Percentiles rank a stretch among this genome's conserved stretches.
phyloP scores from a whole-genome alignment of 129 eudicot species.

The Lactuca saligna region DNA sequence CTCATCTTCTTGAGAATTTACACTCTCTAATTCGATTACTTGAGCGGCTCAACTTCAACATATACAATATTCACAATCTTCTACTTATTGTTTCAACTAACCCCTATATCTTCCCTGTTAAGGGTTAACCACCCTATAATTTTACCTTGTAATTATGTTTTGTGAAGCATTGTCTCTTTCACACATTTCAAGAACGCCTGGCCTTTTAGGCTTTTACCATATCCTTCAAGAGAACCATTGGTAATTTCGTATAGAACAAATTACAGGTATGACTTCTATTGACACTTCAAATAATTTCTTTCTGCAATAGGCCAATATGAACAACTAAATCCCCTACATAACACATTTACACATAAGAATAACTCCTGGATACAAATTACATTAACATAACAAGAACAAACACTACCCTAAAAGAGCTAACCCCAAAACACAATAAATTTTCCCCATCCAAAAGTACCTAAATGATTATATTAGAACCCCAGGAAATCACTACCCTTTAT shows the following conservation, averaged over 20 bases:
- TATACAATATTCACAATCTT: neutral
- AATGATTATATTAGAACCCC: constrained; percentile 1
- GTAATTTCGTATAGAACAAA: neutral
- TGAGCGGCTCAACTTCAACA: neutral
- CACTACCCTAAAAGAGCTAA: neutral
- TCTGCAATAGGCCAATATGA: neutral
- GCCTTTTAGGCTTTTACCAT: neutral
- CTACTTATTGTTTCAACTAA: constrained; percentile 5
- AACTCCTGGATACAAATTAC: neutral
- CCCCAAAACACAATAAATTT: neutral
- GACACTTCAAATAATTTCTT: constrained; percentile 3
- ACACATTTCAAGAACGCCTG: neutral
- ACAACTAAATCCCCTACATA: constrained; percentile 5
- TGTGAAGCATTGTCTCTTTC: neutral
- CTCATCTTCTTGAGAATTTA: neutral
- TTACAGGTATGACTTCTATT: neutral
- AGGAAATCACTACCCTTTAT: neutral
- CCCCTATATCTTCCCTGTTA: neutral
- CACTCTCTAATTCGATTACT: neutral
- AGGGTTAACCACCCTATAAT: constrained; percentile 7
- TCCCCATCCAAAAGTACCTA: neutral
- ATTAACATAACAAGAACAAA: constrained; percentile 9
- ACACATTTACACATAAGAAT: neutral
- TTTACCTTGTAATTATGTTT: constrained; percentile 7
- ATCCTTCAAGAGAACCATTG: constrained; percentile 8